Conservation (phyloP, 441 rosid genomes). For the Pelargonium citronellum region DNA sequence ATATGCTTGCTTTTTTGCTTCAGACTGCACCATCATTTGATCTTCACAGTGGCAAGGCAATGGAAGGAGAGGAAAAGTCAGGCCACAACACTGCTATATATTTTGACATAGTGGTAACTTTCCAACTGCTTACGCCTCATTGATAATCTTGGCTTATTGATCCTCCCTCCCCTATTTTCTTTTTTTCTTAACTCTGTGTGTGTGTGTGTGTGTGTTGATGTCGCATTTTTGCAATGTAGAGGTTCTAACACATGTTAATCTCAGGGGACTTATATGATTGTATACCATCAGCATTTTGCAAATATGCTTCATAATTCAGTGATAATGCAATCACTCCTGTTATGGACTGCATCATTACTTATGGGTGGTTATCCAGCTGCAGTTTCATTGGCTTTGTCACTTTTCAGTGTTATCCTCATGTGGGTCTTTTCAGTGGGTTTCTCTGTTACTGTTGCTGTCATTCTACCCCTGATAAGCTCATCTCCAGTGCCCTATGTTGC, state of each 20-base stretch:
- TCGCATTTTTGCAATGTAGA: slow-evolving; percentile 16
- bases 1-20: slow-evolving; percentile 85
- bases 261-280: slow-evolving; percentile 84
- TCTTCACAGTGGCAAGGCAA: slow-evolving; percentile 38
- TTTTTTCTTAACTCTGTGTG: no score
- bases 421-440: slow-evolving; percentile 73
- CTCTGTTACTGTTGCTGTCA: slow-evolving; percentile 57
- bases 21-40: slow-evolving; percentile 56
- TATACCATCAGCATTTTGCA: slow-evolving; percentile 61
- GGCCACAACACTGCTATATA: slow-evolving; percentile 42
- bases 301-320: slow-evolving; percentile 76
- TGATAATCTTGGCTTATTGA: slow-evolving; percentile 17
- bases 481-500: slow-evolving; percentile 79
- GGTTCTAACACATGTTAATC: slow-evolving; percentile 25
- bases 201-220: not conserved
- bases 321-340: slow-evolving; percentile 72
- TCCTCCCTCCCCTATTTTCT: not conserved
- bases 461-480: slow-evolving; percentile 62
- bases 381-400: slow-evolving; percentile 57
- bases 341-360: slow-evolving; percentile 71
- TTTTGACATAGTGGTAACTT: slow-evolving; percentile 78
- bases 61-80: slow-evolving; percentile 32
- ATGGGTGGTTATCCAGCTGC: slow-evolving; percentile 86
- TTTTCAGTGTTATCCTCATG: slow-evolving; percentile 57
- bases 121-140: slow-evolving; percentile 19